Base-by-base conservation (phyloP, 192 early-diverging fungal genomes). In the Backusella tarrabulga region DNA sequence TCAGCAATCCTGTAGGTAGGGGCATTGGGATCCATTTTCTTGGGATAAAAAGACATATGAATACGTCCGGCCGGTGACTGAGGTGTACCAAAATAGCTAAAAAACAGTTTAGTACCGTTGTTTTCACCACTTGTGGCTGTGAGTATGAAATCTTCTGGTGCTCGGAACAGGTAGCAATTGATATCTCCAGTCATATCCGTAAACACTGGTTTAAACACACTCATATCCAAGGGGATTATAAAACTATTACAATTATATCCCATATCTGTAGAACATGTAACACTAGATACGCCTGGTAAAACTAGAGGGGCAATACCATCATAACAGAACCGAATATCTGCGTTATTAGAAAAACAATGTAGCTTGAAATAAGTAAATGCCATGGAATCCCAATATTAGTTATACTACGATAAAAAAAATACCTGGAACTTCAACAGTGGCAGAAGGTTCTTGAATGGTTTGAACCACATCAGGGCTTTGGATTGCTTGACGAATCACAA, bases 301-400 rank as follows among this genome's bases (percentile, higher is more conserved):
- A 41, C 4, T 36, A 69, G 68, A 2, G 41, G 36, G 4, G 34
- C 1, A 34, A 75, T 77, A 36, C 80, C 80, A 71, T 81, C 80
- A 46, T 75, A 81, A 44, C 80, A 81, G 72, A 81, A 81, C 3
- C 80, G 76, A 41, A 81, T 60, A 77, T 81, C 80, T 77, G 26
- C 9, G 19, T 46, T 68, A 76, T 66, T 36, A 54, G 7, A 54
- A 72, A 14, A 6, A 38, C 5, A 23, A 11, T 23, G 5, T 12
- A 1, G 3, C 2, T 67, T 36, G 12, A 23, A 69, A 54, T 29
- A 38, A 69, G 44, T 42, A 69, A 38, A 21, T 67, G 36, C 32
- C 7, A 29, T 67, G 17, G 1, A 6, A 67, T 75, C 4, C 1
- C 0, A 21, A 29, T 23, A 38, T 42, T 42, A 29, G 12, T 67